Evolutionary conservation across 1,139 yeast genomes (phyloP), one percentile per base, ranked within the genome.

Genomic region (Pichia sp.): DNA sequence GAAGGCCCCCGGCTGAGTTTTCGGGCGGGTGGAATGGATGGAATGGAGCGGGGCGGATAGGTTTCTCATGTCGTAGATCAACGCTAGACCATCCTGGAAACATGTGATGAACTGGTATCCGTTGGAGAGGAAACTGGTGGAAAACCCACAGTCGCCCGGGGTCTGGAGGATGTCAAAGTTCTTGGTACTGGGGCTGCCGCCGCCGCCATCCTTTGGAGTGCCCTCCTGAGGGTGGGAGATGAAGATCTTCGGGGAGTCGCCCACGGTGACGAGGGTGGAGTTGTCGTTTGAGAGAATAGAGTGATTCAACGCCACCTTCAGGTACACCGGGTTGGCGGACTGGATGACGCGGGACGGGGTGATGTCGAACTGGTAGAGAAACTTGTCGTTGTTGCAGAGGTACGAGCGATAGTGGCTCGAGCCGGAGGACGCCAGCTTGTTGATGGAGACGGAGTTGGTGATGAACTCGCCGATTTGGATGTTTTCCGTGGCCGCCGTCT

Each of bases 61-160:
- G 58, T 85, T 85, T 61, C 98, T 74, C 23, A 87, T 69, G 68
- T 90, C 98, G 67, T 84, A 90, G 23, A 90, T 71, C 59, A 84
- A 73, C 59, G 95, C 85, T 38, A 82, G 73, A 8, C 98, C 98
- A 66, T 87, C 90, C 70, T 90, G 96, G 67, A 90, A 90, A 29
- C 92, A 84, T 0, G 89, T 82, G 1, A 95, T 85, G 69, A 90
- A 87, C 62, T 84, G 77, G 56, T 78, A 64, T 19, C 93, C 95
- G 51, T 86, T 82, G 19, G 85, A 78, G 60, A 86, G 84, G 70
- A 84, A 90, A n/a, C 87, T 80, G 0, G 89, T 81, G 2, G 95
- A 90, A 67, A 90, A 89, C 4, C 97, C 97, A 53, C 86, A 80
- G 61, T 87, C 95, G 54, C 87, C 85, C 10, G 74, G 70, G 0